Percentiles rank a stretch among this genome's conserved stretches.
These are phyloP conservation scores for Alternaria viburni DNA, from an alignment of 2,329 filamentous ascomycete genomes.

Conservation along the genomic window DNA sequence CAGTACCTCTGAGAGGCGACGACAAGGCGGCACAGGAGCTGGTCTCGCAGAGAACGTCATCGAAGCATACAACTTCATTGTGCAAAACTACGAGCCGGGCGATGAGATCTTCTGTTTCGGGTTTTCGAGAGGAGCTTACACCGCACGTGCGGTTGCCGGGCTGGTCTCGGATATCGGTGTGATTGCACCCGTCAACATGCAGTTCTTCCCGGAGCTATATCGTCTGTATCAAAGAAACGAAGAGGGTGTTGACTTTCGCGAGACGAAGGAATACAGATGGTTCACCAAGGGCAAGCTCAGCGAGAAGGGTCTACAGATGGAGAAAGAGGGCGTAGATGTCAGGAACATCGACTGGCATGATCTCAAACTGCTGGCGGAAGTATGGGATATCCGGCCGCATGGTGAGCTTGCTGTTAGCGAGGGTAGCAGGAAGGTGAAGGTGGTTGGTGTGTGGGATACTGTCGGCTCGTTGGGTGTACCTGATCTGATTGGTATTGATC, in stretches of 20 bases:
- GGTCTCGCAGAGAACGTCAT: slow-evolving; percentile 57
- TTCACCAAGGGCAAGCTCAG: slow-evolving; percentile 47
- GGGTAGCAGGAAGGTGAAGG: slow-evolving; percentile 45
- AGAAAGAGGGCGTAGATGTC: slow-evolving; percentile 14
- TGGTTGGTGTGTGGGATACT: slow-evolving; percentile 58
- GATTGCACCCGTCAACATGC: slow-evolving; percentile 52
- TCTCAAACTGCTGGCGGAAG: slow-evolving; percentile 29
- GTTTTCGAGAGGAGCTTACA: slow-evolving; percentile 56
- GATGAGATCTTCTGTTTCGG: slow-evolving; percentile 57
- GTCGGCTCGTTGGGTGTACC: slow-evolving; percentile 55
- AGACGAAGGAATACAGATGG: slow-evolving; percentile 37
- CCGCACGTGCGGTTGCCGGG: slow-evolving; percentile 51
- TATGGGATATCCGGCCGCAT: slow-evolving; percentile 47
- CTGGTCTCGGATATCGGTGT: slow-evolving; percentile 56
- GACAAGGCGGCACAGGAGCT: slow-evolving; percentile 51
- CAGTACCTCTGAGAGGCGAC: slow-evolving; percentile 27
- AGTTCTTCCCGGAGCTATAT: slow-evolving; percentile 54
- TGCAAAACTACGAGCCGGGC: slow-evolving; percentile 57
- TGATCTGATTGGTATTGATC: slow-evolving; percentile 45
- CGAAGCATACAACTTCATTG: slow-evolving; percentile 59
- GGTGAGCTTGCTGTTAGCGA: slow-evolving; percentile 24
- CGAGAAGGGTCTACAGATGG: slow-evolving; percentile 23
- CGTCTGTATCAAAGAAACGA: slow-evolving; percentile 43
- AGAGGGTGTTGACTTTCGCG: slow-evolving; percentile 29
- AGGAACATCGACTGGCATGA: slow-evolving; percentile 20